Conservation (phyloP, 2,329 filamentous ascomycete species). For the Neofusicoccum sp. region DNA sequence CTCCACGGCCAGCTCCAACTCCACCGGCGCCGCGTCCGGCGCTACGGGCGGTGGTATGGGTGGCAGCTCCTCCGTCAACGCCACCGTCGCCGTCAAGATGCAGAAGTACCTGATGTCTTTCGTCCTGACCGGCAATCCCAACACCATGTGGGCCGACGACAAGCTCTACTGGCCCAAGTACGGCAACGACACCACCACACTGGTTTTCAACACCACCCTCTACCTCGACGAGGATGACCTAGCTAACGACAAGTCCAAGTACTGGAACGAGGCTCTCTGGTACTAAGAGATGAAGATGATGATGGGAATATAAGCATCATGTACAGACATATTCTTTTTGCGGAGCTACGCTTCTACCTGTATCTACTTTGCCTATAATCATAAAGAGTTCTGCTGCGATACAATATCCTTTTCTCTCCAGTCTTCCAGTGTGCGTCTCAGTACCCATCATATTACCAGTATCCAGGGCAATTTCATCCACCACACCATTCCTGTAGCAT, state of each 20-base stretch:
- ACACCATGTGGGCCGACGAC: conserved; percentile 32
- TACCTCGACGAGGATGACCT: conserved; percentile 31
- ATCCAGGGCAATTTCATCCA: too few relatives aligned
- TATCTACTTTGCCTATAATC: too few relatives aligned
- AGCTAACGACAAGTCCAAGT: conserved; percentile 31
- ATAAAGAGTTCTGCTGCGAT: too few relatives aligned
- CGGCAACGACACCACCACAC: conserved; percentile 23
- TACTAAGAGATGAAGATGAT: conserved; percentile 24
- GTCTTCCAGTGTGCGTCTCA: too few relatives aligned
- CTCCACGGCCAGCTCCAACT: conserved; percentile 23
- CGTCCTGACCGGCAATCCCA: conserved; percentile 31
- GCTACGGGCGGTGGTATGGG: not conserved
- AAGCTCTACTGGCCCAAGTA: conserved; percentile 37
- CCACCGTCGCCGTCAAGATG: conserved; percentile 25
- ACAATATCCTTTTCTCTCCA: too few relatives aligned
- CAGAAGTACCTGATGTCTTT: conserved; percentile 34
- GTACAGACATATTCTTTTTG: not conserved
- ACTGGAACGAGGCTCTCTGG: conserved; percentile 38
- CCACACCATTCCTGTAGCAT: too few relatives aligned
- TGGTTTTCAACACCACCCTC: conserved; percentile 36
- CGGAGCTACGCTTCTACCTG: too few relatives aligned
- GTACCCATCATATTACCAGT: too few relatives aligned
- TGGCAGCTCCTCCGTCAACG: conserved; percentile 7
- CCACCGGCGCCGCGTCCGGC: not conserved
- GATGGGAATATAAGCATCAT: not conserved